Conservation (phyloP, 2,329 filamentous ascomycete genomes). For the Xylariaceae sp. region DNA sequence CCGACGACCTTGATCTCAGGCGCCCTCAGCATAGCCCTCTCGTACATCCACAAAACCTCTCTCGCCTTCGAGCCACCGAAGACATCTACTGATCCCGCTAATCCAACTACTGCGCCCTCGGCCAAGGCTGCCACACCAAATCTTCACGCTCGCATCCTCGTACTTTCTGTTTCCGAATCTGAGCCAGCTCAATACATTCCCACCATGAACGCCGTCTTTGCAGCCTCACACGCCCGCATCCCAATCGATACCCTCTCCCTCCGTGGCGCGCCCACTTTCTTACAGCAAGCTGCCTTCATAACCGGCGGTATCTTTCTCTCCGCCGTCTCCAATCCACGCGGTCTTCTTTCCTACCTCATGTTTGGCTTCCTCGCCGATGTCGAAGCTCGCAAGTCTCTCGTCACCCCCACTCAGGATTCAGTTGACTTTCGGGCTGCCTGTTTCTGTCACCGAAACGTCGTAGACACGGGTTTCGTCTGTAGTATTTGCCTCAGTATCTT, state of each 20-base stretch:
- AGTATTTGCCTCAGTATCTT: constrained; percentile 96
- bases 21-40: constrained; percentile 85
- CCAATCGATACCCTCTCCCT: constrained; percentile 92
- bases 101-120: constrained; percentile 41
- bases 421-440: constrained; percentile 98
- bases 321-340: constrained; percentile 62
- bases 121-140: constrained; percentile 47
- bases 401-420: constrained; percentile 80
- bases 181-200: constrained; percentile 94
- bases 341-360: constrained; percentile 91
- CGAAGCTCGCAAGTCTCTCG: constrained; percentile 63
- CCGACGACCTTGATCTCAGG: constrained; percentile 85
- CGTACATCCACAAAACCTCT: constrained; percentile 85
- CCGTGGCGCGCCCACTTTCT: constrained; percentile 83
- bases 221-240: constrained; percentile 84
- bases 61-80: constrained; percentile 67
- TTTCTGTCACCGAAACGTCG: constrained; percentile 91
- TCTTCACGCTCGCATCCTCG: constrained; percentile 82
- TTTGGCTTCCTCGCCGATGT: constrained; percentile 81
- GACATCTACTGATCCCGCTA: constrained; percentile 45
- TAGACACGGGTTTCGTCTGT: constrained; percentile 94
- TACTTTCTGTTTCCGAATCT: constrained; percentile 84
- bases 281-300: constrained; percentile 83
- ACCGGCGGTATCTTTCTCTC: constrained; percentile 63
- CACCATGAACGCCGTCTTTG: constrained; percentile 98